A percentile compares a stretch with the other conserved stretches of the same genome.
These are phyloP conservation scores for Platanus orientalis DNA, from an alignment of 164 flowering plant species.

Conservation along the genomic window DNA sequence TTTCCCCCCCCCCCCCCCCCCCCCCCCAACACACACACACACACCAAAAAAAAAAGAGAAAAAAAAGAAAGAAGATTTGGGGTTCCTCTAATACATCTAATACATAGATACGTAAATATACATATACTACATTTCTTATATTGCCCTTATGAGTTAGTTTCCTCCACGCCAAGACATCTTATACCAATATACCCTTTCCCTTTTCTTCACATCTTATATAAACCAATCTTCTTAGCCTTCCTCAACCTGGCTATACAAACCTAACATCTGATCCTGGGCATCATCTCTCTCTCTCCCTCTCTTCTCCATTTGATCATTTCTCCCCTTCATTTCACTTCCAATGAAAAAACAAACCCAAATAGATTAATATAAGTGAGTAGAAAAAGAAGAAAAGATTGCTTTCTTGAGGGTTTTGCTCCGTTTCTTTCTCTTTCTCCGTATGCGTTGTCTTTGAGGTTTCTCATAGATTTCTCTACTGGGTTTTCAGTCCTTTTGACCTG, in stretches of 20 bases:
- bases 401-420: not conserved
- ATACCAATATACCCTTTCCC: not conserved
- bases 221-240: not conserved
- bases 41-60: too few species aligned
- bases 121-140: not conserved
- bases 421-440: not conserved
- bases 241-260: not conserved
- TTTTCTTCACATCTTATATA: not conserved
- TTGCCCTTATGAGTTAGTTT: slow-evolving; percentile 2
- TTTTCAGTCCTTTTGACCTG: slow-evolving; percentile 10
- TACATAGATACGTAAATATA: too few species aligned
- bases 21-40: too few species aligned
- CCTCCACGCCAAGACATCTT: slow-evolving; percentile 17
- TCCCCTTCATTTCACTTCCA: not conserved
- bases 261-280: not conserved
- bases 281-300: not conserved
- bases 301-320: not conserved
- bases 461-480: slow-evolving; percentile 10
- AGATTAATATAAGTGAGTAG: not conserved
- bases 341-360: slow-evolving; percentile 7
- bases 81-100: too few species aligned
- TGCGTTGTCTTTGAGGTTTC: not conserved
- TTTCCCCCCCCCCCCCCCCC: too few species aligned
- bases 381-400: not conserved
- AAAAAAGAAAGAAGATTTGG: too few species aligned